Base-by-base conservation (phyloP, 441 rosid species). In the Kokia cookei region DNA sequence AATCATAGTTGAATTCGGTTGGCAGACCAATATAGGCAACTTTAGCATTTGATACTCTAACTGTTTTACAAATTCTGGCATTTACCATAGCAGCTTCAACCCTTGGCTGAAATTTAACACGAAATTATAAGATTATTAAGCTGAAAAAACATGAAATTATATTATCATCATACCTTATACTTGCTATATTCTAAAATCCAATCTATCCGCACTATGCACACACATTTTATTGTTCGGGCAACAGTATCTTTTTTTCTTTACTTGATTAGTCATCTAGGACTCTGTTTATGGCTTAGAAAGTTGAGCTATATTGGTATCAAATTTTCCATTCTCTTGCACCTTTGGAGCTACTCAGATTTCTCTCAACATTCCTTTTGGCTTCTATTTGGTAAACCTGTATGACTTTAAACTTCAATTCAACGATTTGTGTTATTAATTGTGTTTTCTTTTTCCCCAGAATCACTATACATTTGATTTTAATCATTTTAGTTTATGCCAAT, bases 51-150 rank as follows among this genome's bases (percentile, higher is more conserved):
- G 79, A 80, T 48, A 90, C 97, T 71, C 92, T 85, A 63, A 95
- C 93, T 2, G 98, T 86, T 93, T 93, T 93, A 69, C 81, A 83
- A 76, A 93, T 95, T 86, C 98, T 91, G 17, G 98, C 98, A 81
- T 90, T 95, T 71, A 95, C 92, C 94, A 93, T 88, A 55, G 98
- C 97, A 83, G 98, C 99, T 88, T 95, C 99, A 19, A 88, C 89
- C 73, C 97, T 92, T 13, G 97, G 97, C 97, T 94, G 91, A 70
- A 82, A 54, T 71, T 24, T 15, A 48, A 54, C 32, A 75, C 2
- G 51, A 42, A 81, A 76, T 76, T 29, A 78, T 22, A 73, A 75
- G 77, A 77, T 77, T 40, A 59, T 10, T 55, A 55, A 94, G 97
- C 98, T 94, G 91, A 70, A 82, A 45, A 73, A 42, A 54, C 24